A percentile compares a stretch with the other conserved stretches of the same genome.
phyloP scores from a whole-genome alignment of 1,139 yeast species.

The Candida tunisiensis region DNA sequence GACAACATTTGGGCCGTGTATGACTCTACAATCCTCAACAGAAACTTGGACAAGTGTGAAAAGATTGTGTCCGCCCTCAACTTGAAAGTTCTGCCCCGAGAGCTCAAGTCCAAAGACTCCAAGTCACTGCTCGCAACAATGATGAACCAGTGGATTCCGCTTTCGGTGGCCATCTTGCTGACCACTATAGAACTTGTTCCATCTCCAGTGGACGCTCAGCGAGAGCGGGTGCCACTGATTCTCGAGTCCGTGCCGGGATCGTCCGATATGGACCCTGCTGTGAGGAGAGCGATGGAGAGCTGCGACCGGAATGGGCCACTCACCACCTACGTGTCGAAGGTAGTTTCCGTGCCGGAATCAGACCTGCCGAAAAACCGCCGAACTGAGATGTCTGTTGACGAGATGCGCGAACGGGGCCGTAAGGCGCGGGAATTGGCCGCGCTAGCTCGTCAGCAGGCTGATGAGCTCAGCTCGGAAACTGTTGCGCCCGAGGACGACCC shows the following conservation, averaged over 20 bases:
- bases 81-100: slow-evolving; percentile 57
- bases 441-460: slow-evolving; percentile 47
- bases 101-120: slow-evolving; percentile 63
- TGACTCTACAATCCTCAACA: slow-evolving; percentile 45
- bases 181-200: slow-evolving; percentile 79
- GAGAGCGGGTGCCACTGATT: slow-evolving; percentile 49
- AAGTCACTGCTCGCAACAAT: slow-evolving; percentile 46
- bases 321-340: slow-evolving; percentile 79
- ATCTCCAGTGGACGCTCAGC: slow-evolving; percentile 65
- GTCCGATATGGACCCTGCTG: slow-evolving; percentile 29
- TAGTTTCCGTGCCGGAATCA: slow-evolving; percentile 64
- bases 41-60: slow-evolving; percentile 54
- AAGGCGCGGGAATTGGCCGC: slow-evolving; percentile 40
- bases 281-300: slow-evolving; percentile 37
- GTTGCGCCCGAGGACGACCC: slow-evolving; percentile 6
- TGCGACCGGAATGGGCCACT: slow-evolving; percentile 54
- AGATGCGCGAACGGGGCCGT: slow-evolving; percentile 49
- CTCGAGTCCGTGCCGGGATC: slow-evolving; percentile 39
- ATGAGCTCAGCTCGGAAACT: slow-evolving; percentile 3
- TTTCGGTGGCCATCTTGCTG: slow-evolving; percentile 69
- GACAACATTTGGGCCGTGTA: slow-evolving; percentile 92
- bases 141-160: slow-evolving; percentile 90
- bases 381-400: slow-evolving; percentile 25
- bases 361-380: slow-evolving; percentile 42
- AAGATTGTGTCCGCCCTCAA: slow-evolving; percentile 60